Base-by-base conservation (phyloP, 768 basidiomycete species). In the Boletus speciosus region DNA sequence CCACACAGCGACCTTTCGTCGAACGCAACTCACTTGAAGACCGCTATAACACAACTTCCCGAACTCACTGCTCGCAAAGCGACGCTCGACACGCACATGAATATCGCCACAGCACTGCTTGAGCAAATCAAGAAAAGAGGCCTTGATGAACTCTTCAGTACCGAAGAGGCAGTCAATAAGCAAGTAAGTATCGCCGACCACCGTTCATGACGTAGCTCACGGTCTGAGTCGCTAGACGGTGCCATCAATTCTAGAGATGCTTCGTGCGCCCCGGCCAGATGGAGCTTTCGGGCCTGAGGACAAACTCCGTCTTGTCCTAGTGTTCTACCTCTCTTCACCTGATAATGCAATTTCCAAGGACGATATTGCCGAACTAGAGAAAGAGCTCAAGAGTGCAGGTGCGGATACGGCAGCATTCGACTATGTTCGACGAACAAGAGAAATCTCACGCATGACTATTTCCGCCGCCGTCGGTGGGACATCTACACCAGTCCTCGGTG, bases 1-100 rank as follows among this genome's bases (percentile, higher is more conserved):
- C 15, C 21, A 47, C 43, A 25, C 38, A 36, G 95, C 49, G 97
- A 99, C 66, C 79, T 98, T 27, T 86, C 93, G 2, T 84, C 91
- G 31, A 98, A 98, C 70, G 94, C 97, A 3, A 79, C 92, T 7
- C 90, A 98, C 69, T 75, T 99, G 47, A 98, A 98, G 74, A 93
- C 93, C 0, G 97, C 97, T 8, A 97, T 99, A 66, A 98, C 95
- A 2, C 92, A 94, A 57, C 78, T 99, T 19, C 97, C 97, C 2
- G 97, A 98, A 68, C 76, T 99, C 47, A 98, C 96, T 5, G 94
- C 97, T 4, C 84, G 97, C 39, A 99, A 99, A 65, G 91, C 93
- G 32, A 95, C 91, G 1, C 81, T 99, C 25, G 97, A 99, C 69
- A 93, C 95, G 4, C 97, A 99, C 68, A 98, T 99, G 95, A 98